Evolutionary conservation across 1,284 basidiomycete genomes (phyloP).

Genomic region (Amylostereum chailletii): DNA sequence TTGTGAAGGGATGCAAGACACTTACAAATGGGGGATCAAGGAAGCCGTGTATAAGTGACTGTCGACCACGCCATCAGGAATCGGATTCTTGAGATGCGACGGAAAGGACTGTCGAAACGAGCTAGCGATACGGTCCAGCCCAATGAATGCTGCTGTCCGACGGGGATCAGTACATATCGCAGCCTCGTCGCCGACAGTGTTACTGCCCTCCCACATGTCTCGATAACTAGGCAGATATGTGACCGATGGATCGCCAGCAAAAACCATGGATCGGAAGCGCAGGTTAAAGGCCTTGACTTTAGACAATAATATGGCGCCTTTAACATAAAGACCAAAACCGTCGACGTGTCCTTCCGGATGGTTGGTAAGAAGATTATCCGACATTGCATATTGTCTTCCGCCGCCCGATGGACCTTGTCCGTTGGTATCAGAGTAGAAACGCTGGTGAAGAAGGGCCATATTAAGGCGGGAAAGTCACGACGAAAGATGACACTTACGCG

Average conservation of each 20-base stretch:
- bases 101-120: constrained; percentile 57
- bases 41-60: constrained; percentile 58
- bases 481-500: constrained; percentile 54
- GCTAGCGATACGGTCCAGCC: constrained; percentile 50
- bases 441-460: not conserved
- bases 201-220: constrained; percentile 19
- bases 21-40: constrained; percentile 56
- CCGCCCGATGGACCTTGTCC: constrained; percentile 12
- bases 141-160: constrained; percentile 52
- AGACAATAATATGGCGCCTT: constrained; percentile 58
- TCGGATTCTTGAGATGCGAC: constrained; percentile 43
- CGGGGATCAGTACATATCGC: constrained; percentile 38
- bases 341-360: constrained; percentile 53
- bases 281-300: constrained; percentile 65
- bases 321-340: constrained; percentile 69
- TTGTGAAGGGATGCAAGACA: constrained; percentile 4
- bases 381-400: constrained; percentile 56
- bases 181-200: constrained; percentile 7
- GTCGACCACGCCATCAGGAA: constrained; percentile 49
- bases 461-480: constrained; percentile 20
- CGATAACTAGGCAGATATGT: constrained; percentile 16
- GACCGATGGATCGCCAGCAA: constrained; percentile 42
- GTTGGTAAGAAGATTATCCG: constrained; percentile 48
- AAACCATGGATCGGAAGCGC: constrained; percentile 52
- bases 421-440: not conserved